A percentile compares a stretch with the other conserved stretches of the same genome.
phyloP scores from a whole-genome alignment of 2,329 filamentous ascomycete species.

The Claviceps purpurea region DNA sequence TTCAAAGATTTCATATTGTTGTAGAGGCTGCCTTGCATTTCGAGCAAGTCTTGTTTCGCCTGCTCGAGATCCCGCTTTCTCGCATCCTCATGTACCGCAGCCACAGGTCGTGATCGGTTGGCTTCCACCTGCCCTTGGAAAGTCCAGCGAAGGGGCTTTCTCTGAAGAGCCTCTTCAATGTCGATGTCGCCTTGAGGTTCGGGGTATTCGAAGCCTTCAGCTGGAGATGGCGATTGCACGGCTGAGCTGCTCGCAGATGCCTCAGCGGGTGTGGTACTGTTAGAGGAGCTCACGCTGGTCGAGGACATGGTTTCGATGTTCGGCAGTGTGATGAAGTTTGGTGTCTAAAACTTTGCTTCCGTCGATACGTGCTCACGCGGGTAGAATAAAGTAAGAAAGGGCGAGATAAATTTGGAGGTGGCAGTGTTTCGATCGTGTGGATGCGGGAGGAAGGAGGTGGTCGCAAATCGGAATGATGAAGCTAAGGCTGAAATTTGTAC shows the following conservation, averaged over 20 bases:
- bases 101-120: conserved; percentile 14
- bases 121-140: conserved; percentile 23
- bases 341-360: neutral
- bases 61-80: conserved; percentile 29
- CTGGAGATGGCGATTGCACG: conserved; percentile 18
- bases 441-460: neutral
- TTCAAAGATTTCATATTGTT: neutral
- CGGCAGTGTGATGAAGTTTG: neutral
- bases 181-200: conserved; percentile 26
- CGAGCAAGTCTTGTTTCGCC: conserved; percentile 33
- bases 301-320: neutral
- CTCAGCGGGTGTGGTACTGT: neutral
- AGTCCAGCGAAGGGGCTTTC: conserved; percentile 29
- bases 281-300: neutral
- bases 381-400: no score
- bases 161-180: conserved; percentile 28
- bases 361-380: no score
- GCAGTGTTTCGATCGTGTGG: neutral
- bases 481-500: no score
- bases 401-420: no score
- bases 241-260: neutral
- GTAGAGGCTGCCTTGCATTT: conserved; percentile 16
- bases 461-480: no score
- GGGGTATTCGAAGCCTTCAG: conserved; percentile 21
- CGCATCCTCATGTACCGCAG: conserved; percentile 16